Evolutionary conservation across 2,329 filamentous ascomycete species (phyloP).

Genomic region (Penicillium sp.): DNA sequence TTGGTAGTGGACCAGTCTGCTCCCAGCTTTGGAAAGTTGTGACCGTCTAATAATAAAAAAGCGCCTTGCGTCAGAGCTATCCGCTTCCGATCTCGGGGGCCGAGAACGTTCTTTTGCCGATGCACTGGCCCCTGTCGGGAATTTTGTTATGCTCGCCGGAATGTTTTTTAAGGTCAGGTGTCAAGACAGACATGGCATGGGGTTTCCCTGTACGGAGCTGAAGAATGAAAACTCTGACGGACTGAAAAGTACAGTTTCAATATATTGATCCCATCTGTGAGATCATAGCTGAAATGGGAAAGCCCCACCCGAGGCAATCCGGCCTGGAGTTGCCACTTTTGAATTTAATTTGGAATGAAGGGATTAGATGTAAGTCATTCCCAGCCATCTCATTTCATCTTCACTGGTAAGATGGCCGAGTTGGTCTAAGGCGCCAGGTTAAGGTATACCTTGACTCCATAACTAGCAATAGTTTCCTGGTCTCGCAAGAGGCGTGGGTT

Average conservation of each 20-base stretch:
- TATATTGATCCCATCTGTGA: neutral
- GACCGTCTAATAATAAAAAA: neutral
- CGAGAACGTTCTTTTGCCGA: constrained; percentile 3
- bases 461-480: constrained; percentile 13
- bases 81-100: constrained; percentile 1
- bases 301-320: constrained; percentile 3
- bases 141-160: neutral
- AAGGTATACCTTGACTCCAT: constrained; percentile 28
- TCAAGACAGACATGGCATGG: neutral
- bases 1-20: neutral
- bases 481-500: constrained; percentile 13
- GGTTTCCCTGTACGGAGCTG: neutral
- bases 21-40: neutral
- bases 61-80: constrained; percentile 1
- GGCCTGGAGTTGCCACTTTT: constrained; percentile 3
- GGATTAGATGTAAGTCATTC: rapidly evolving
- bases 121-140: neutral
- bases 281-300: constrained; percentile 1
- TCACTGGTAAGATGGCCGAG: constrained; percentile 36
- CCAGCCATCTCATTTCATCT: rapidly evolving
- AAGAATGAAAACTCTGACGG: neutral
- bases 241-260: neutral
- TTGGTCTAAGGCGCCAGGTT: constrained; percentile 38
- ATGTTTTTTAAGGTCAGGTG: neutral
- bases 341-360: neutral